Percentiles rank a stretch among this genome's conserved stretches.
These are phyloP conservation scores for Fusarium sublunatum DNA, from an alignment of 2,329 filamentous ascomycete genomes.

Conservation along the genomic window DNA sequence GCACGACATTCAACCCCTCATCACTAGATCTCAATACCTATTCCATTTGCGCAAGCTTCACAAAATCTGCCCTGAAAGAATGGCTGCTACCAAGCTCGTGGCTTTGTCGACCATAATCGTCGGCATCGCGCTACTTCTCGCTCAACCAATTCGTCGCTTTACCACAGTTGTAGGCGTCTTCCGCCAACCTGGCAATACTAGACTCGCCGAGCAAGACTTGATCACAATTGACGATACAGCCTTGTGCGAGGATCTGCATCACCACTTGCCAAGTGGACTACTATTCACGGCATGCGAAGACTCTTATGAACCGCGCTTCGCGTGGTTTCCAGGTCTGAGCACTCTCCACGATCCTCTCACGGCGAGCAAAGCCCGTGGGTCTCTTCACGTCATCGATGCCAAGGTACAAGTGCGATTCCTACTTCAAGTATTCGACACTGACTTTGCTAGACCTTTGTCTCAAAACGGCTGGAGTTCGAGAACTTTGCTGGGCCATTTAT, in stretches of 20 bases:
- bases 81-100: background rate
- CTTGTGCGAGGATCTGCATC: conserved; percentile 70
- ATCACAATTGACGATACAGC: conserved; percentile 62
- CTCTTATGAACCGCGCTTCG: conserved; percentile 52
- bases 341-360: conserved; percentile 56
- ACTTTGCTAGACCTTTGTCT: background rate
- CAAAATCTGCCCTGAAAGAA: background rate
- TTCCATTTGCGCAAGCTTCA: too few species aligned
- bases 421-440: too few species aligned
- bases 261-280: conserved; percentile 59
- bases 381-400: conserved; percentile 65
- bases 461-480: conserved; percentile 55
- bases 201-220: conserved; percentile 44
- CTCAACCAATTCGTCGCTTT: conserved; percentile 1
- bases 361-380: conserved; percentile 53
- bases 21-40: too few species aligned
- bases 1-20: too few species aligned
- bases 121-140: background rate
- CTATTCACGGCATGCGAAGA: conserved; percentile 70
- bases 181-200: conserved; percentile 39
- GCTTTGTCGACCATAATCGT: background rate
- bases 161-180: conserved; percentile 46
- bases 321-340: conserved; percentile 64
- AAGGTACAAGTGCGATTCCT: conserved; percentile 51
- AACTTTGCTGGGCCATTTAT: conserved; percentile 65